Conservation (phyloP, 2,329 filamentous ascomycete genomes). For the Monilinia polystroma region DNA sequence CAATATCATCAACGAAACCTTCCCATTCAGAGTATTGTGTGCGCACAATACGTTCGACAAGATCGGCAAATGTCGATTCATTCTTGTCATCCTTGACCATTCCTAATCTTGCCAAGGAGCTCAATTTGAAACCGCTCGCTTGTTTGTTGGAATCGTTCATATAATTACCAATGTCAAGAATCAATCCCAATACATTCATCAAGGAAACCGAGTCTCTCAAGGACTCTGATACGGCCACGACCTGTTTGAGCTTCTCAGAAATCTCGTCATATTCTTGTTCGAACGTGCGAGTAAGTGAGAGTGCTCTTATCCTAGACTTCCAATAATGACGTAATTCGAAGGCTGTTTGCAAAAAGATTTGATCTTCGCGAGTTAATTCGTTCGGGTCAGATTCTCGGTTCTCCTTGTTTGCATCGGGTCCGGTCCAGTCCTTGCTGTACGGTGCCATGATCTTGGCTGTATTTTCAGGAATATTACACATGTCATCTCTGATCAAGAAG, state of each 20-base stretch:
- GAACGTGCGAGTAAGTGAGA: constrained; percentile 78
- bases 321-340: constrained; percentile 97
- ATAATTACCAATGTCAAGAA: constrained; percentile 97
- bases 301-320: constrained; percentile 94
- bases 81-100: constrained; percentile 99
- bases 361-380: constrained; percentile 91
- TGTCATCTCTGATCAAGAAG: constrained; percentile 87
- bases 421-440: constrained; percentile 96
- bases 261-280: constrained; percentile 92
- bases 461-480: constrained; percentile 91
- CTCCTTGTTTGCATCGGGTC: constrained; percentile 74
- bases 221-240: constrained; percentile 86
- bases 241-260: constrained; percentile 76
- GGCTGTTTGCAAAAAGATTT: constrained; percentile 89
- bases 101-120: constrained; percentile 83
- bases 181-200: constrained; percentile 94
- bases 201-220: constrained; percentile 86
- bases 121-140: constrained; percentile 95
- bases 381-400: constrained; percentile 79
- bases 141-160: constrained; percentile 99
- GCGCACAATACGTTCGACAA: constrained; percentile 93
- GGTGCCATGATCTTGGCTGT: constrained; percentile 87
- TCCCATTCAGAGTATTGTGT: constrained; percentile 98
- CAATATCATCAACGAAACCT: constrained; percentile 80
- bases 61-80: constrained; percentile 89